phyloP scores from a whole-genome alignment of 2,329 filamentous ascomycete genomes.

The Cordyceps fumosorosea region DNA sequence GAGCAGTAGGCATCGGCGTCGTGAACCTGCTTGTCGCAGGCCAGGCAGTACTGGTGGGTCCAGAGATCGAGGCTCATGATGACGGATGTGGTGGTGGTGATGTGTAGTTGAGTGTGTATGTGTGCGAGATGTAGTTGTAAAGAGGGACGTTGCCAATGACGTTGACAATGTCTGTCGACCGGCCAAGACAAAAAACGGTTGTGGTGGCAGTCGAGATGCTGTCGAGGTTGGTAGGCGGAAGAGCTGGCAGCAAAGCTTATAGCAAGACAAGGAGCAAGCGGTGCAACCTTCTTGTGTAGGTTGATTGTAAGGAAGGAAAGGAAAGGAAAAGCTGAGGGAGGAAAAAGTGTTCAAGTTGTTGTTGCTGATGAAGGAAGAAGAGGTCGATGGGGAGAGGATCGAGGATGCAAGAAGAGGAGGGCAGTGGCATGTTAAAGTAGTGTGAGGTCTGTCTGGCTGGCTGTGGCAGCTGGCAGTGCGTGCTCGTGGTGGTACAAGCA shows the following conservation, averaged over 20 bases:
- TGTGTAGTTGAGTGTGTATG: background rate
- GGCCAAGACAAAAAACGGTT: background rate
- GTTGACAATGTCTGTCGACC: background rate
- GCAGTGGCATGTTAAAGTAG: constrained; percentile 10
- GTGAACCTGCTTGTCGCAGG: constrained; percentile 73
- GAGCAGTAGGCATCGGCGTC: constrained; percentile 82
- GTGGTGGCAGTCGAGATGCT: constrained; percentile 5
- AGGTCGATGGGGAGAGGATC: background rate
- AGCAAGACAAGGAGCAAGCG: constrained; percentile 1
- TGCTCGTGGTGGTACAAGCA: background rate
- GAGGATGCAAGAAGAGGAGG: constrained; percentile 4
- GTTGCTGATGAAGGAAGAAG: background rate
- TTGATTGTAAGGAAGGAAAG: background rate
- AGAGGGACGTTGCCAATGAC: background rate
- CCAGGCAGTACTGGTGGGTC: constrained; percentile 89
- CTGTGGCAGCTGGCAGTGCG: background rate
- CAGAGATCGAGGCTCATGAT: constrained; percentile 58
- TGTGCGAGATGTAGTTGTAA: background rate
- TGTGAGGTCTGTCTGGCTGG: background rate
- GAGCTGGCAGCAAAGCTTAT: background rate
- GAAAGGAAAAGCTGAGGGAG: background rate
- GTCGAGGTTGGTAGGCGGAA: background rate
- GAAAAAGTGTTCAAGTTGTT: background rate
- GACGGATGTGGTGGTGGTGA: constrained; percentile 19
- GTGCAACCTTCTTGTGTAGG: background rate